Evolutionary conservation across 2,329 filamentous ascomycete genomes (phyloP).

Genomic region (Thelonectria discophora): DNA sequence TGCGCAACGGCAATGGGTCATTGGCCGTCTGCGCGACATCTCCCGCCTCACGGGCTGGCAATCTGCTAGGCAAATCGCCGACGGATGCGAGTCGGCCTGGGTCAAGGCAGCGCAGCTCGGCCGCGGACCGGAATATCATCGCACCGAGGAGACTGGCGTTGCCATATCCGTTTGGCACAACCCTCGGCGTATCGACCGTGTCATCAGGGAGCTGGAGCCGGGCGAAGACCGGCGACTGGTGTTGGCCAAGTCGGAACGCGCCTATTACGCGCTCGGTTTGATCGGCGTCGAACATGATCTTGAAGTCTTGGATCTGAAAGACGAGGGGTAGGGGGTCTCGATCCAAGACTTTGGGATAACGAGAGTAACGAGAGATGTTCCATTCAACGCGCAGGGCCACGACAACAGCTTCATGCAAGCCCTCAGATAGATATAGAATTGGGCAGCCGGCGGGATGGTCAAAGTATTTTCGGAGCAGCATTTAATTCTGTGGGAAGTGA

Average conservation of each 20-base stretch:
- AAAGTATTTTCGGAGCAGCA: too few species aligned
- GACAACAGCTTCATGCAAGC: too few species aligned
- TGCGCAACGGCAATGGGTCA: constrained; percentile 78
- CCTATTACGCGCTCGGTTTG: constrained; percentile 81
- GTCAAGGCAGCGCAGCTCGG: constrained; percentile 76
- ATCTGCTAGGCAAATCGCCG: constrained; percentile 80
- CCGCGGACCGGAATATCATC: constrained; percentile 77
- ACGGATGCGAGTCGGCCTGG: constrained; percentile 88
- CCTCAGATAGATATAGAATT: too few species aligned
- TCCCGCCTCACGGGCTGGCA: constrained; percentile 87
- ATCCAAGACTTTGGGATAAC: too few species aligned
- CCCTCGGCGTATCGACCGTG: constrained; percentile 60
- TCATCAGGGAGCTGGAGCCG: constrained; percentile 57
- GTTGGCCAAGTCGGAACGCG: constrained; percentile 68
- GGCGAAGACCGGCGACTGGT: constrained; percentile 61
- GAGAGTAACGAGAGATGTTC: not conserved
- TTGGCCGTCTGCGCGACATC: constrained; percentile 78
- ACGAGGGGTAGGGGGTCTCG: constrained; percentile 42
- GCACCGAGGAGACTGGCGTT: constrained; percentile 51
- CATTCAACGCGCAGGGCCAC: too few species aligned
- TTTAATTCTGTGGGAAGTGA: not conserved
- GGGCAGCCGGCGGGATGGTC: too few species aligned
- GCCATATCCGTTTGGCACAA: constrained; percentile 58
- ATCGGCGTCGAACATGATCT: constrained; percentile 82
- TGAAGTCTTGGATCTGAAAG: constrained; percentile 65